Base-by-base conservation (phyloP, 805 yeast species). In the Starmerella gropengiesseri region DNA sequence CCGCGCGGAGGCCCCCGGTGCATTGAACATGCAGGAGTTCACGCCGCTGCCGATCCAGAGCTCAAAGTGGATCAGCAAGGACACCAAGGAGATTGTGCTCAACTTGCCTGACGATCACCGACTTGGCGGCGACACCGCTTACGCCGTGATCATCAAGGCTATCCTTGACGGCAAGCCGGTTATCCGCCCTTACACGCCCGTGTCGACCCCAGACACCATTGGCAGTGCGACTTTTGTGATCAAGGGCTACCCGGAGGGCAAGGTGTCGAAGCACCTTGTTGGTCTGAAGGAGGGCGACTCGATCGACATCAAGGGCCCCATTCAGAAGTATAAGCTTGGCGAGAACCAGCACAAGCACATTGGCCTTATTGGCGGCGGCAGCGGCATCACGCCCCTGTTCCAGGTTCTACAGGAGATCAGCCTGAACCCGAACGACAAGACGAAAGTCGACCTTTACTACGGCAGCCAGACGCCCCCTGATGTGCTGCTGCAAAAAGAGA, bases 361-460 rank as follows among this genome's bases (percentile, higher is more conserved):
- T 60, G 75, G 80, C 45, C 73, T 91, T 60, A 70, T 91, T 54
- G 97, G 95, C 56, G 98, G 94, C 59, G 98, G 98, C 60, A 73
- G 94, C 40, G 97, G 97, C 66, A 87, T 91, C 63, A 84, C 96
- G 37, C 98, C 98, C 47, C 71, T 91, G 65, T 87, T 73, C 71
- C 98, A 91, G 70, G 66, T 91, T 62, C 63, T 84, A 49, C 80
- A 76, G 57, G 78, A 75, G 61, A 74, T 89, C 60, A 71, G 82
- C 58, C 70, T 71, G 60, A 76, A 87, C 71, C 87, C 94, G 44
- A 68, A 65, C 35, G 97, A 91, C 68, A 80, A 84, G 63, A 91
- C 98, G 58, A 80, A 85, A 72, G 78, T 91, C 50, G 71, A 77
- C 50, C 70, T 91, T 55, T 68, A 75, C 60, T 89, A 82, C 67